Percentiles rank a stretch among this genome's conserved stretches.
These are phyloP conservation scores for Talaromyces sp. DNA, from an alignment of 2,329 filamentous ascomycete genomes.

Conservation along the genomic window DNA sequence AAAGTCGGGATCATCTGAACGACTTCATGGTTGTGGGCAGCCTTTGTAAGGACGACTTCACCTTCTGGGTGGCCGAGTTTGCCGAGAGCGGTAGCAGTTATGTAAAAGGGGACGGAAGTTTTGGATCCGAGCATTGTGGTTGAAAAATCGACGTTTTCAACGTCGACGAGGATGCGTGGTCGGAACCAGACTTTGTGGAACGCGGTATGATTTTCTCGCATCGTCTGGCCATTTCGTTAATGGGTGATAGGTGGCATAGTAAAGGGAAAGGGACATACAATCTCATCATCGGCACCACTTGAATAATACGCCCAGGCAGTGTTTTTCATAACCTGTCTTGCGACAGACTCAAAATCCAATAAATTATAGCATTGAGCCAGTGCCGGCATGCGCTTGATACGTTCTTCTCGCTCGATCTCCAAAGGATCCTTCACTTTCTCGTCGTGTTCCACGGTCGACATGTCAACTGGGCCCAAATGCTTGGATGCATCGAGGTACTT, in stretches of 20 bases:
- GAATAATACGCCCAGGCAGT: conserved; percentile 98
- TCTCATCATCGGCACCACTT: conserved; percentile 83
- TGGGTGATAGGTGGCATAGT: no score
- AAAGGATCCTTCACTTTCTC: conserved; percentile 64
- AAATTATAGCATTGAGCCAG: conserved; percentile 89
- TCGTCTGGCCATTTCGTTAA: conserved; percentile 59
- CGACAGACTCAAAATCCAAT: conserved; percentile 93
- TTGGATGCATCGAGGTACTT: conserved; percentile 78
- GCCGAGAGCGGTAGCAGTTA: conserved; percentile 90
- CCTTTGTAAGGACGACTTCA: conserved; percentile 83
- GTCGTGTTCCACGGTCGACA: conserved; percentile 67
- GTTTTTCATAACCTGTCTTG: conserved; percentile 87
- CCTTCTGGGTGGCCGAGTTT: conserved; percentile 93
- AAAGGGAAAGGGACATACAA: conserved; percentile 52
- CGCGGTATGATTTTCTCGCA: conserved; percentile 91
- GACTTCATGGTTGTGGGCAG: conserved; percentile 78
- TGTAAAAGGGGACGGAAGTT: conserved; percentile 83
- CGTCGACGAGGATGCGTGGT: conserved; percentile 80
- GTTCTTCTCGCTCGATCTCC: conserved; percentile 68
- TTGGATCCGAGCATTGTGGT: conserved; percentile 93
- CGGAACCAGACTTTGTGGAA: conserved; percentile 99
- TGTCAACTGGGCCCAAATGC: conserved; percentile 84
- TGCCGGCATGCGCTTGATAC: conserved; percentile 68
- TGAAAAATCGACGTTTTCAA: conserved; percentile 76
- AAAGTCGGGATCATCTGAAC: conserved; percentile 98